phyloP scores from a whole-genome alignment of 371 early-diverging fungal genomes.

The Nematocida ausubeli region DNA sequence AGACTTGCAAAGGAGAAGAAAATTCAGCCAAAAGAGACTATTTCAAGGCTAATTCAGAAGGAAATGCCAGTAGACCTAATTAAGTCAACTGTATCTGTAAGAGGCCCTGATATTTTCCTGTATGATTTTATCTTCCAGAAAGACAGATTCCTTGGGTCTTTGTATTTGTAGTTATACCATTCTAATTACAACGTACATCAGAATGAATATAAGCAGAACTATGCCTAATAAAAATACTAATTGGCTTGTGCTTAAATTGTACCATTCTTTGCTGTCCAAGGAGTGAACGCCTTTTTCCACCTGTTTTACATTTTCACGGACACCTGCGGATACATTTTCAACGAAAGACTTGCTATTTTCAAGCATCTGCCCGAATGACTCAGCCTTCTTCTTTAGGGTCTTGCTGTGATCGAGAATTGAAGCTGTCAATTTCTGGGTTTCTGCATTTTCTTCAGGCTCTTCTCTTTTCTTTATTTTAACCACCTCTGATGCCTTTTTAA shows the following conservation, averaged over 20 bases:
- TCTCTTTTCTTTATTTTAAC: constrained; percentile 36
- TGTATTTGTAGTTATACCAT: neutral
- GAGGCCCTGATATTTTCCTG: constrained; percentile 1
- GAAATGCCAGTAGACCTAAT: constrained; percentile 1
- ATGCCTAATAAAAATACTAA: neutral
- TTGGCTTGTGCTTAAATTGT: constrained; percentile 11
- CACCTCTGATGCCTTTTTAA: neutral
- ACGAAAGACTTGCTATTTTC: constrained; percentile 42
- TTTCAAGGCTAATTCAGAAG: neutral
- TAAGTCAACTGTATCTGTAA: constrained; percentile 44
- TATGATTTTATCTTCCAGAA: constrained; percentile 31
- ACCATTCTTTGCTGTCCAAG: constrained; percentile 29
- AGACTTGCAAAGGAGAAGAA: neutral
- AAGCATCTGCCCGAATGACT: constrained; percentile 49
- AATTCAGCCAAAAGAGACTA: neutral
- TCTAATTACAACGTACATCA: constrained; percentile 41
- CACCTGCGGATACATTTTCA: constrained; percentile 23
- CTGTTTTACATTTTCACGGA: constrained; percentile 36
- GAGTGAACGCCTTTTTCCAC: constrained; percentile 27
- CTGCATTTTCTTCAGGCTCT: neutral
- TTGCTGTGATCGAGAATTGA: constrained; percentile 47
- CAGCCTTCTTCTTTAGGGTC: constrained; percentile 40
- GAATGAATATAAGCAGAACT: constrained; percentile 32
- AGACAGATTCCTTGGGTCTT: neutral
- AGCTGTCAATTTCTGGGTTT: constrained; percentile 8